Evolutionary conservation across 768 basidiomycete species (phyloP).

Genomic region (Tylopilus cervinicoccineus): DNA sequence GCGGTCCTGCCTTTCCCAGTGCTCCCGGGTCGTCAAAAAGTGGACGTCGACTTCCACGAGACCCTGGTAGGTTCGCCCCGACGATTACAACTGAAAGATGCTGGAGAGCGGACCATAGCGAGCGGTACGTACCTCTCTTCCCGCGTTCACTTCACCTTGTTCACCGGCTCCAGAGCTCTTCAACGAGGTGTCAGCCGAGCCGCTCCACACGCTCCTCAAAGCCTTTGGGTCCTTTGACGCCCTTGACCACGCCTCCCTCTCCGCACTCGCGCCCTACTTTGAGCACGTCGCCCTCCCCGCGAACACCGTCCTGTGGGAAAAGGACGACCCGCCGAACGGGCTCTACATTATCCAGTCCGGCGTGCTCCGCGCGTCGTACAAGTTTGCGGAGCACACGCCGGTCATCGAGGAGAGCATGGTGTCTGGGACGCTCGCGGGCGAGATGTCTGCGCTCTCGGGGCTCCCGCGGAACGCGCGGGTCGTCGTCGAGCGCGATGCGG

Average conservation of each 20-base stretch:
- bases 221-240: constrained; percentile 75
- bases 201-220: constrained; percentile 69
- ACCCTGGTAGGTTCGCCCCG: constrained; percentile 58
- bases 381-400: constrained; percentile 64
- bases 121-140: constrained; percentile 39
- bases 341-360: constrained; percentile 89
- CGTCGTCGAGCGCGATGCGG: constrained; percentile 70
- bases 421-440: constrained; percentile 88
- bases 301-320: constrained; percentile 68
- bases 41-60: constrained; percentile 42
- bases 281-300: constrained; percentile 53
- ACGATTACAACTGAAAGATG: constrained; percentile 61
- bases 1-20: constrained; percentile 27
- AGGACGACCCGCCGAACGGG: constrained; percentile 74
- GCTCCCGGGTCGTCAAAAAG: constrained; percentile 56
- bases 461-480: constrained; percentile 83
- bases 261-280: constrained; percentile 68
- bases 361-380: constrained; percentile 78
- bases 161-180: constrained; percentile 16
- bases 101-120: constrained; percentile 67
- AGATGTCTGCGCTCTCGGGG: constrained; percentile 79
- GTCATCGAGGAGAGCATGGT: constrained; percentile 89
- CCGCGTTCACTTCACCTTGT: neutral
- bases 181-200: constrained; percentile 46
- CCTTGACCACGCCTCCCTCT: constrained; percentile 53